A percentile compares a stretch with the other conserved stretches of the same genome.
Evolutionary conservation across 108 stramenopile species (phyloP).

Genomic region (Pseudonitzschia multistriata): DNA sequence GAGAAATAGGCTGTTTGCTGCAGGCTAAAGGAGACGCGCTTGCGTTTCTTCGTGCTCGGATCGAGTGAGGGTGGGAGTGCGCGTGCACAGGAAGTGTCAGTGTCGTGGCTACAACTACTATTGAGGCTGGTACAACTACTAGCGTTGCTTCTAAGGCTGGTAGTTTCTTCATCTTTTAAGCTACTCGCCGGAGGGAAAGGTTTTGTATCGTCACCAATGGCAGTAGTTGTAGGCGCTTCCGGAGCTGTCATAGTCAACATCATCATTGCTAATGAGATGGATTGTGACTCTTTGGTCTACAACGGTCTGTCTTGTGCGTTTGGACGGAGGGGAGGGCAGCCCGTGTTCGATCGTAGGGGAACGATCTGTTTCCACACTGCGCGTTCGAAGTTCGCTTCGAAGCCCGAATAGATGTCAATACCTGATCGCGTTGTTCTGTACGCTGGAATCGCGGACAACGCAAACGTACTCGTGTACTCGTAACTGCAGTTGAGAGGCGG

Average conservation of each 20-base stretch:
- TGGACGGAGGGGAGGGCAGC: too few relatives aligned
- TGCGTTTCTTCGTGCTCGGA: slow-evolving; percentile 1
- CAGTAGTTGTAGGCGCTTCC: slow-evolving; percentile 1
- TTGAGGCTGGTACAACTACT: neutral
- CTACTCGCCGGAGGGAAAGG: neutral
- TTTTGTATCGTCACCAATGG: neutral
- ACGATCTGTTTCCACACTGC: too few relatives aligned
- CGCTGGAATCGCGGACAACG: neutral
- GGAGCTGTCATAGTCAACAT: neutral
- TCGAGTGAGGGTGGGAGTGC: neutral
- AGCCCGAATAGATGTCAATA: neutral
- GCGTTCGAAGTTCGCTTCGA: slow-evolving; percentile 2
- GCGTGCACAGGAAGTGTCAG: neutral
- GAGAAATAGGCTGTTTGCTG: slow-evolving; percentile 27
- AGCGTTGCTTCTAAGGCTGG: neutral
- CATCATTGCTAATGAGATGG: neutral
- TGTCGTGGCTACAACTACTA: neutral
- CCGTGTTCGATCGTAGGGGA: too few relatives aligned
- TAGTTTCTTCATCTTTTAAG: neutral
- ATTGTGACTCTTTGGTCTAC: neutral
- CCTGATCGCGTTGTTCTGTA: neutral
- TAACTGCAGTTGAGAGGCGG: too few relatives aligned
- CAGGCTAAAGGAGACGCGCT: slow-evolving; percentile 23
- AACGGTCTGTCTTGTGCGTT: neutral
- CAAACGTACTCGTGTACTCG: neutral